Evolutionary conservation across 768 basidiomycete species (phyloP).

Genomic region (Tylopilus rubrobrunneus): DNA sequence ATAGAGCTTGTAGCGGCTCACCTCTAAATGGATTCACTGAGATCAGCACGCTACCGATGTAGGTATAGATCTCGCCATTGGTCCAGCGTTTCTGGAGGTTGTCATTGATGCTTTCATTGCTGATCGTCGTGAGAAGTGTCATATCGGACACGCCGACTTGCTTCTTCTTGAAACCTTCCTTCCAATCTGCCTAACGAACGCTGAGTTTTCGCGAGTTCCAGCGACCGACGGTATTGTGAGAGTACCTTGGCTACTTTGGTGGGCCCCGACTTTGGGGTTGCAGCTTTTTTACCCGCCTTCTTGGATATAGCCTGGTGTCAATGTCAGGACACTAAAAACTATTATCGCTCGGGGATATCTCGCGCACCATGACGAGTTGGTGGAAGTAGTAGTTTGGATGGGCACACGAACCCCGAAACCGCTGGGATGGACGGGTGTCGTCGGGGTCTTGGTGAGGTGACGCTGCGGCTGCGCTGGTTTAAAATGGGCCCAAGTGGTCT

Average conservation of each 20-base stretch:
- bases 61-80: constrained; percentile 96
- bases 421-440: not conserved
- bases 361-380: constrained; percentile 21
- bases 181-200: constrained; percentile 86
- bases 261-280: constrained; percentile 54
- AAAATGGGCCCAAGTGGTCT: too few relatives aligned
- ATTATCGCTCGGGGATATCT: not conserved
- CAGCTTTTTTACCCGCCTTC: constrained; percentile 84
- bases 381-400: not conserved
- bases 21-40: constrained; percentile 99
- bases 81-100: constrained; percentile 97
- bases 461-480: constrained; percentile 12
- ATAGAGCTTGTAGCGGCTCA: constrained; percentile 26
- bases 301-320: constrained; percentile 71
- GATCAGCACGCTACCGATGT: constrained; percentile 96
- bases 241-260: constrained; percentile 74
- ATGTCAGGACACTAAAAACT: not conserved
- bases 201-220: constrained; percentile 9
- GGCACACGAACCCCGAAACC: constrained; percentile 13
- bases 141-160: constrained; percentile 97
- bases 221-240: constrained; percentile 1
- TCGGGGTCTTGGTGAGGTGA: constrained; percentile 17
- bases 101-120: constrained; percentile 96
- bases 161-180: constrained; percentile 99
- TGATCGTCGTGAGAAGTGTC: constrained; percentile 95